These are phyloP conservation scores for Solanum ossicruentum DNA, from an alignment of 257 asterid genomes.

Conservation along the genomic window DNA sequence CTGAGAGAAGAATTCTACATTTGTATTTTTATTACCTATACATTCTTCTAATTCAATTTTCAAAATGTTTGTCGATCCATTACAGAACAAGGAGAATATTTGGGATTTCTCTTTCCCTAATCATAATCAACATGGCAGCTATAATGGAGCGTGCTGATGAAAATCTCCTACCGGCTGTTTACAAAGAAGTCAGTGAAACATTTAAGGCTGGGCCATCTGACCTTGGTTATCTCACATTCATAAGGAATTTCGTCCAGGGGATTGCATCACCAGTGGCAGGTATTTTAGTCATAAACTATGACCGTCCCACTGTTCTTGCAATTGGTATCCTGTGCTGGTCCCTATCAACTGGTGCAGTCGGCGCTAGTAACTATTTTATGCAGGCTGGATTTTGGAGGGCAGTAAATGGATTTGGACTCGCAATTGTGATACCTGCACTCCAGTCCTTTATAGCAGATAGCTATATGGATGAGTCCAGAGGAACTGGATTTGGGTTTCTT, in stretches of 20 bases:
- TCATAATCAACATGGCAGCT: slow-evolving; percentile 92
- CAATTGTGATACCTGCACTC: slow-evolving; percentile 88
- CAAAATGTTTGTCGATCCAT: neutral
- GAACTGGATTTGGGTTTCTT: slow-evolving; percentile 87
- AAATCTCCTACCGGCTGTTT: slow-evolving; percentile 95
- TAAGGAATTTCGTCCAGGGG: slow-evolving; percentile 72
- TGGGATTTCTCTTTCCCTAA: slow-evolving; percentile 73
- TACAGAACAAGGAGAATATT: slow-evolving; percentile 48
- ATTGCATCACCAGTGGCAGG: slow-evolving; percentile 92
- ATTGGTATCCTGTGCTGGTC: slow-evolving; percentile 94
- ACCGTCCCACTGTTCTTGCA: slow-evolving; percentile 88
- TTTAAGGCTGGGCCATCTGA: slow-evolving; percentile 90
- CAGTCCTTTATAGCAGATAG: slow-evolving; percentile 96
- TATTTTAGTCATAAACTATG: slow-evolving; percentile 64
- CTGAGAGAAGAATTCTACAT: neutral
- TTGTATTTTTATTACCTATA: neutral
- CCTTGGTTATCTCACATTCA: slow-evolving; percentile 91
- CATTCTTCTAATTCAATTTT: neutral
- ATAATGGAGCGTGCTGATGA: slow-evolving; percentile 99
- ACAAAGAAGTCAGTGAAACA: slow-evolving; percentile 97
- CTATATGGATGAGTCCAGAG: slow-evolving; percentile 65
- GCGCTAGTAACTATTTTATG: slow-evolving; percentile 63
- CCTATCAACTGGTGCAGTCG: slow-evolving; percentile 85
- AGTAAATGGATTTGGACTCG: slow-evolving; percentile 79
- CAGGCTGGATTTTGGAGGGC: slow-evolving; percentile 94